These are phyloP conservation scores for Colletotrichum tropicale DNA, from an alignment of 2,329 filamentous ascomycete species.

Conservation along the genomic window DNA sequence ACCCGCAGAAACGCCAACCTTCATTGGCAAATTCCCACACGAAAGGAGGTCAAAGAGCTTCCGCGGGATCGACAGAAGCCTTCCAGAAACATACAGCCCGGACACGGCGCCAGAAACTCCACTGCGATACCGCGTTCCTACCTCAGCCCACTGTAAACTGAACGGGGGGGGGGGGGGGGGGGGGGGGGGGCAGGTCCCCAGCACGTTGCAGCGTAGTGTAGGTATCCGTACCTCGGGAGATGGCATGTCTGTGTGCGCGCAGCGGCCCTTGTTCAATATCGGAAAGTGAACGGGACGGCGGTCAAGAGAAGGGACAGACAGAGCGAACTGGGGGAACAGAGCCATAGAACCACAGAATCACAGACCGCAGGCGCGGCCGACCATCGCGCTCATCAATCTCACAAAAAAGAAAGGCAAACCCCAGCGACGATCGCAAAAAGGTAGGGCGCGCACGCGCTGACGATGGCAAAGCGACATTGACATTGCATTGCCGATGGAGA, in stretches of 20 bases:
- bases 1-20: background rate
- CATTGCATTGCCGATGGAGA: background rate
- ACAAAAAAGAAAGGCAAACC: background rate
- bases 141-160: background rate
- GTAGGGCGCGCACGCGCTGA: background rate
- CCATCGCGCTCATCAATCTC: background rate
- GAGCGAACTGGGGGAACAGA: background rate
- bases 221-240: background rate
- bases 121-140: background rate
- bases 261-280: background rate
- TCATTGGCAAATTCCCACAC: background rate
- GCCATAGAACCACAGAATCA: background rate
- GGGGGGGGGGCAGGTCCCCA: too few relatives aligned
- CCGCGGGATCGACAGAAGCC: background rate
- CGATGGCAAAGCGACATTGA: background rate
- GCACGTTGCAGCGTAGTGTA: background rate
- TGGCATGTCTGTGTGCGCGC: background rate
- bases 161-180: too few relatives aligned
- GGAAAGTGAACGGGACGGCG: background rate
- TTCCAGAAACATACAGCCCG: background rate
- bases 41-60: background rate
- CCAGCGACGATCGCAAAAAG: background rate
- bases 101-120: background rate
- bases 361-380: background rate
- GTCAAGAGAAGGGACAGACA: background rate